Conservation (phyloP, 1,284 basidiomycete species). For the Puccinia sorghi region DNA sequence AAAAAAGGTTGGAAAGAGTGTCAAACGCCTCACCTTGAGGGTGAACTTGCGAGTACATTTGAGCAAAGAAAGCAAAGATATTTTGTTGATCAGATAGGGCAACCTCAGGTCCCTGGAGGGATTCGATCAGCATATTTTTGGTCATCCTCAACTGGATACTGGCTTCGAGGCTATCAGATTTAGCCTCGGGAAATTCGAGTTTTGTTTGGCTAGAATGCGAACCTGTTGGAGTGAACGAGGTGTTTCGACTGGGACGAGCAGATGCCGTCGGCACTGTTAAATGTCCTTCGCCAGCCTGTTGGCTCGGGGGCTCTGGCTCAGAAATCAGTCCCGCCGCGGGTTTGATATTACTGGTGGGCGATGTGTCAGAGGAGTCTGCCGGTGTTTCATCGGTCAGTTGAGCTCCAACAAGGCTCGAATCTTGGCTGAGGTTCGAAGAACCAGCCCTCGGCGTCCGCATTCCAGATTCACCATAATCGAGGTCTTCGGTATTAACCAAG, state of each 20-base stretch:
- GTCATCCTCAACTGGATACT: conserved; percentile 85
- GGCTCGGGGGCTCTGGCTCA: neutral
- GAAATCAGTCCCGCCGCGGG: neutral
- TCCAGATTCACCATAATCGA: conserved; percentile 59
- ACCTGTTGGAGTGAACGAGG: neutral
- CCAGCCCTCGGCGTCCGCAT: conserved; percentile 27
- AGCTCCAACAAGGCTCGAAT: conserved; percentile 19
- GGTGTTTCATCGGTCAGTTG: conserved; percentile 7
- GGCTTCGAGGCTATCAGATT: conserved; percentile 71
- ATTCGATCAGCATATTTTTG: conserved; percentile 77
- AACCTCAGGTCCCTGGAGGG: conserved; percentile 79
- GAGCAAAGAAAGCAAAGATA: conserved; percentile 75
- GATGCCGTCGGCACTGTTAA: neutral
- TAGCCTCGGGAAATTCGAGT: conserved; percentile 63
- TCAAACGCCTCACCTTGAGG: conserved; percentile 21
- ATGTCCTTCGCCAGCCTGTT: conserved; percentile 8
- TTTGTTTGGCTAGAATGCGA: conserved; percentile 7
- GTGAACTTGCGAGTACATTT: conserved; percentile 50
- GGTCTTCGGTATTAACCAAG: conserved; percentile 63
- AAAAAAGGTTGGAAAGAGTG: neutral
- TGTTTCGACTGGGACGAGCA: neutral
- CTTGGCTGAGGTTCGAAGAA: conserved; percentile 25
- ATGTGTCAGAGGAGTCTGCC: neutral
- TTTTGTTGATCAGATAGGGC: conserved; percentile 81
- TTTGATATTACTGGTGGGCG: neutral